Evolutionary conservation across 768 basidiomycete genomes (phyloP).

Genomic region (Agaricus blazei): DNA sequence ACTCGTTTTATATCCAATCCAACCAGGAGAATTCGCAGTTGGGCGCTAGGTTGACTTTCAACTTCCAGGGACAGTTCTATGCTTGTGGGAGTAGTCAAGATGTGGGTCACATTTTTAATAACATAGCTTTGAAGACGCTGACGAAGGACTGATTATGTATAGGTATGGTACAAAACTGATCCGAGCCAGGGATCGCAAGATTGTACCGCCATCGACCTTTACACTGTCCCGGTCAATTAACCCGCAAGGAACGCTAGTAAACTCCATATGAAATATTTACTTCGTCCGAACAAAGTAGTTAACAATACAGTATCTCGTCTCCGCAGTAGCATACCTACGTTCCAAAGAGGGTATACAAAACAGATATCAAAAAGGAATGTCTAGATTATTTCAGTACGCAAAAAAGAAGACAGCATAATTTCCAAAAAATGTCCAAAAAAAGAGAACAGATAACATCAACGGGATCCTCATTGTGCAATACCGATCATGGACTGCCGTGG

Average conservation of each 20-base stretch:
- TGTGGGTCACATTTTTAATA: slow-evolving; percentile 15
- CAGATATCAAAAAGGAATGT: background rate
- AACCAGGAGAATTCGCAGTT: slow-evolving; percentile 25
- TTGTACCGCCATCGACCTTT: slow-evolving; percentile 16
- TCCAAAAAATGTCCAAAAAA: background rate
- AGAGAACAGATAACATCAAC: background rate
- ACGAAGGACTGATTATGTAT: background rate
- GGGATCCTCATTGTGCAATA: background rate
- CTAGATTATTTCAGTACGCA: background rate
- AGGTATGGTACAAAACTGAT: slow-evolving; percentile 22
- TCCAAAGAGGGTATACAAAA: too few species aligned
- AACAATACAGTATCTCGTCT: too few species aligned
- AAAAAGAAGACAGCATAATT: background rate
- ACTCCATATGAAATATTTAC: background rate
- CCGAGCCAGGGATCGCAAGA: slow-evolving; percentile 13
- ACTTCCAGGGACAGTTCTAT: slow-evolving; percentile 25
- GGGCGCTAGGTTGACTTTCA: slow-evolving; percentile 22
- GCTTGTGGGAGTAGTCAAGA: slow-evolving; percentile 21
- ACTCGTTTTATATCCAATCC: slow-evolving; percentile 22
- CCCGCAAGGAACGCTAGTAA: too few species aligned
- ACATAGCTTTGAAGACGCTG: background rate
- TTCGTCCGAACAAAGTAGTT: background rate
- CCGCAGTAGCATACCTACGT: too few species aligned
- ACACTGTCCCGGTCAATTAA: slow-evolving; percentile 16
- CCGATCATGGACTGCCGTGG: background rate